Evolutionary conservation across 2,329 filamentous ascomycete genomes (phyloP).

Genomic region (Dothidotthia symphoricarpi): DNA sequence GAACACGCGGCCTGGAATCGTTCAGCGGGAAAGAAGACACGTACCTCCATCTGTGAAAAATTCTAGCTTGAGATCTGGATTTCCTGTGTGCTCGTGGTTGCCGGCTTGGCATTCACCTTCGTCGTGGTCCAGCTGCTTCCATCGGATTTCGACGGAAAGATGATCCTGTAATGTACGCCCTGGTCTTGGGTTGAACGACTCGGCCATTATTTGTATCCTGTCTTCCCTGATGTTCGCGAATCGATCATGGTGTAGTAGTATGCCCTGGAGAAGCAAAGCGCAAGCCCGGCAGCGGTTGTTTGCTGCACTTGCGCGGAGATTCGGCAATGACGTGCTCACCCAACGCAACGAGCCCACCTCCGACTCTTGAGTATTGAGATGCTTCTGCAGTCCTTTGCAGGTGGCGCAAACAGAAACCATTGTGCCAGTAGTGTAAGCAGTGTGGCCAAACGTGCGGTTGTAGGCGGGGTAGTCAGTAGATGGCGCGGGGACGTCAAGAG

Average conservation of each 20-base stretch:
- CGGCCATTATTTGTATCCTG: slow-evolving; percentile 26
- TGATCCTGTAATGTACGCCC: slow-evolving; percentile 27
- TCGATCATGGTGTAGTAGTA: slow-evolving; percentile 33
- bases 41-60: slow-evolving; percentile 40
- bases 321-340: slow-evolving; percentile 32
- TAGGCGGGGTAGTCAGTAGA: too few species aligned
- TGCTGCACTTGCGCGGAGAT: slow-evolving; percentile 28
- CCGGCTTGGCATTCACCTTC: slow-evolving; percentile 13
- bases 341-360: slow-evolving; percentile 19
- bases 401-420: slow-evolving; percentile 28
- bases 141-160: slow-evolving; percentile 37
- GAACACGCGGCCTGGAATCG: not conserved
- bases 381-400: slow-evolving; percentile 34
- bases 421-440: not conserved
- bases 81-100: slow-evolving; percentile 14
- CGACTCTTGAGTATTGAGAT: slow-evolving; percentile 17
- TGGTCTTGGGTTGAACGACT: slow-evolving; percentile 21
- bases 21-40: slow-evolving; percentile 4
- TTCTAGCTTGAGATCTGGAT: slow-evolving; percentile 39
- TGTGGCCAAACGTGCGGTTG: too few species aligned
- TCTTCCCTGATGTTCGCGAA: slow-evolving; percentile 28
- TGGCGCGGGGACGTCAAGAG: too few species aligned
- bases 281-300: slow-evolving; percentile 30
- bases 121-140: slow-evolving; percentile 21
- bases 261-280: slow-evolving; percentile 34